Conservation (phyloP, 495 filamentous ascomycete genomes). For the Usnea hakonensis region DNA sequence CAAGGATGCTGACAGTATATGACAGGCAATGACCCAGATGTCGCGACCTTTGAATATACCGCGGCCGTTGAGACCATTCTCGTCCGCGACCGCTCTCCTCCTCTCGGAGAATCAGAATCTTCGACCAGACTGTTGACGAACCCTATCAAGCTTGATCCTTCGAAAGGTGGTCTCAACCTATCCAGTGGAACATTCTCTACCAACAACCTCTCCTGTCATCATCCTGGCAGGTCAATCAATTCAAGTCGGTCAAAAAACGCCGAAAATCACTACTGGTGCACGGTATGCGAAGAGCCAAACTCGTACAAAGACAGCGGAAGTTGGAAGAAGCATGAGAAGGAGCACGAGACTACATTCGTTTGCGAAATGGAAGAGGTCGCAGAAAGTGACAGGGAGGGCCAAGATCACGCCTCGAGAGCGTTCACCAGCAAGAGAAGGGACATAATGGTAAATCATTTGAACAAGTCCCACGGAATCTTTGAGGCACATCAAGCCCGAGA, state of each 20-base stretch:
- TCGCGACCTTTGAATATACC: not conserved
- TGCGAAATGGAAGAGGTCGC: not conserved
- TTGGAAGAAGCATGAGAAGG: conserved; percentile 15
- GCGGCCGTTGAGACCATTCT: not conserved
- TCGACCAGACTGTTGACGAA: not conserved
- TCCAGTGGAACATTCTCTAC: not conserved
- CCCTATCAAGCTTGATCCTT: not conserved
- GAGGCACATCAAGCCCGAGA: not conserved
- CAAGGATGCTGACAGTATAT: not conserved
- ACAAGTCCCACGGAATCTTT: not conserved
- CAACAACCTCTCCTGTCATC: too few species aligned
- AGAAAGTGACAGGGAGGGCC: not conserved
- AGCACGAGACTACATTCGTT: conserved; percentile 2
- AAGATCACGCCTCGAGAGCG: not conserved
- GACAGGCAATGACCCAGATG: not conserved
- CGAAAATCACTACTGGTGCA: conserved; percentile 6
- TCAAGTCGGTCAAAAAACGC: not conserved
- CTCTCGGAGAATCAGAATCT: not conserved
- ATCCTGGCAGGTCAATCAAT: not conserved
- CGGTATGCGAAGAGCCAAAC: not conserved
- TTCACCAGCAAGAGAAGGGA: conserved; percentile 3
- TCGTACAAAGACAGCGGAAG: conserved; percentile 1
- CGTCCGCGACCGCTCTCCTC: not conserved
- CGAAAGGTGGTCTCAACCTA: not conserved
- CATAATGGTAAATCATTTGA: conserved; percentile 9